Evolutionary conservation across 2,329 filamentous ascomycete genomes (phyloP).

Genomic region (Chaetomium sp.): DNA sequence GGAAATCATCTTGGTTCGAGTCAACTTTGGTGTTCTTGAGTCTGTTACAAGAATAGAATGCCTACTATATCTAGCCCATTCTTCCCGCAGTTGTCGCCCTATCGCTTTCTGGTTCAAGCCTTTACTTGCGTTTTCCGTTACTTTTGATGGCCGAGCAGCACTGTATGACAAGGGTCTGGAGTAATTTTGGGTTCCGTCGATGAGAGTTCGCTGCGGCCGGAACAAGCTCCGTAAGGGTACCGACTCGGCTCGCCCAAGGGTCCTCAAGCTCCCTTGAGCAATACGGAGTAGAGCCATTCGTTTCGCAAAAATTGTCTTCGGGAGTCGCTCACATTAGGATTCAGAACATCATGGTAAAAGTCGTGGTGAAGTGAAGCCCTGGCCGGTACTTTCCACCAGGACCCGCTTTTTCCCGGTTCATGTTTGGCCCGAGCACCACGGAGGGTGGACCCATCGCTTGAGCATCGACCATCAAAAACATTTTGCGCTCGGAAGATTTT

Average conservation of each 20-base stretch:
- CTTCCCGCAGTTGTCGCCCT: slow-evolving; percentile 18
- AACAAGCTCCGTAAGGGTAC: not conserved
- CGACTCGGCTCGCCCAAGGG: slow-evolving; percentile 3
- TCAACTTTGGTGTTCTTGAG: slow-evolving; percentile 1
- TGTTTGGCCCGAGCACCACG: slow-evolving; percentile 13
- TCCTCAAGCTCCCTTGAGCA: slow-evolving; percentile 17
- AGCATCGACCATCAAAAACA: slow-evolving; percentile 24
- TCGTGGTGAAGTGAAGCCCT: not conserved
- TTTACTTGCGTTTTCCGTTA: not conserved
- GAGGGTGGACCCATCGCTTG: slow-evolving; percentile 12
- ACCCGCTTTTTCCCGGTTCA: slow-evolving; percentile 12
- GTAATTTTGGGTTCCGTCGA: slow-evolving; percentile 1
- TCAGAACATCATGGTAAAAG: not conserved
- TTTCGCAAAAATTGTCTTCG: not conserved
- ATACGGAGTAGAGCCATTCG: slow-evolving; percentile 18
- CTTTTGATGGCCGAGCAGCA: not conserved
- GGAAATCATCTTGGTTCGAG: slow-evolving; percentile 27
- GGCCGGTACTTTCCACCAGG: not conserved
- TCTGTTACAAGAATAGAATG: slow-evolving; percentile 20
- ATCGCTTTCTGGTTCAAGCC: not conserved
- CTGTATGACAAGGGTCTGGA: slow-evolving; percentile 6
- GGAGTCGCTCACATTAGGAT: not conserved
- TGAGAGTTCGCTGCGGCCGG: not conserved
- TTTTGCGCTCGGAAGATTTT: slow-evolving; percentile 24
- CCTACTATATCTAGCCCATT: slow-evolving; percentile 39